Evolutionary conservation across 257 asterid genomes (phyloP), one percentile per base, ranked within the genome.

Genomic region (Cynanchum wilfordii): DNA sequence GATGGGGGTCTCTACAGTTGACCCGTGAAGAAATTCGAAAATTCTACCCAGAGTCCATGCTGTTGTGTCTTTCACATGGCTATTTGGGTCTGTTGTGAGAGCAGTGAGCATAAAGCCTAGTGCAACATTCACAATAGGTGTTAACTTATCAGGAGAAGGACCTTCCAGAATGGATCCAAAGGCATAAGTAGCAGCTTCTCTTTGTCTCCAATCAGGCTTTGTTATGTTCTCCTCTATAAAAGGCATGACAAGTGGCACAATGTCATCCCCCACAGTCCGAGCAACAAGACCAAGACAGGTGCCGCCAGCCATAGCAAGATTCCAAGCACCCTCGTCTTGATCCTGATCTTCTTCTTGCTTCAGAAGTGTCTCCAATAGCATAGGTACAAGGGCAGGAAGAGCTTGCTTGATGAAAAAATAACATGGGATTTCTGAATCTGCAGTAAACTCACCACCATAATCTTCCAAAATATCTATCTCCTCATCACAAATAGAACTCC

Each of bases 291-390:
- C 90, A 71, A 87, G 90, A 79, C 93, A 87, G 40, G 93, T 87
- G 9, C 92, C 92, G 12, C 92, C 92, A 66, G 92, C 89, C 92
- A 87, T 85, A 38, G 92, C 89, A 72, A 85, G 76, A 80, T 87
- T 87, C 89, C 92, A 85, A 66, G 89, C 85, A 71, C 89, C 92
- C 66, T 87, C 92, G 59, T 87, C 92, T 72, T 82, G 89, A 79
- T 87, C 89, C 58, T 85, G 92, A 57, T 87, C 90, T 75, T 87
- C 92, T 73, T 87, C 92, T 72, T 87, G 92, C 84, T 87, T 87
- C 36, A 87, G 87, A 60, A 87, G 88, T 3, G 88, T 87, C 84
- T 85, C 85, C 82, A 87, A 75, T 13, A 87, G 73, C 84, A 86
- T 33, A 5, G 93, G 90, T 19, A 85, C 90, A 29, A 87, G 89